Base-by-base conservation (phyloP, 805 yeast genomes). In the Candida gorgasii region DNA sequence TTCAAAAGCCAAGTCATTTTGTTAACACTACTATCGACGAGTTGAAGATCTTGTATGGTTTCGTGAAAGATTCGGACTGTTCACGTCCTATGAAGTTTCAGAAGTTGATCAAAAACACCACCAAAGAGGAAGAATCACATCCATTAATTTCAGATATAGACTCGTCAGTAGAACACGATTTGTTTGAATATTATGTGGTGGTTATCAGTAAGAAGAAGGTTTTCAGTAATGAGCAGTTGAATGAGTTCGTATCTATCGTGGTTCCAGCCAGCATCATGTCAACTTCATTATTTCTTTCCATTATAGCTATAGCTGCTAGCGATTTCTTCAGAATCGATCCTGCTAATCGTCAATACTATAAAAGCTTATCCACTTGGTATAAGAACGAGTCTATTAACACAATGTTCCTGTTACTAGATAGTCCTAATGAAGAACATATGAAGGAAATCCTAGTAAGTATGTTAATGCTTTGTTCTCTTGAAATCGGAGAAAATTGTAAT, bases 331-430 rank as follows among this genome's bases (percentile, higher is more conserved):
- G 45, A 53, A 45, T 35, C 19, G 45, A 17, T 18, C 40, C 36
- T 29, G 32, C 15, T 11, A 24, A 37, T 7, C 16, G 24, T 1
- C 27, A 28, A 5, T 44, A 44, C 18, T 46, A 33, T 28, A 33
- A 41, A 16, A 23, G 41, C 1, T 29, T 53, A 13, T 50, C 45
- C 5, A 41, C 28, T 14, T 37, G 47, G 31, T 59, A 52, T 44
- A 62, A 60, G 36, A 58, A 61, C 37, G 57, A 55, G 24, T 63
- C 66, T 9, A 54, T 61, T 15, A 57, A 47, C 38, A 38, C 47
- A 22, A 47, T 62, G 18, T 62, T 62, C 44, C 41, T 47, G 35
- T 46, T 59, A 6, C 43, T 62, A 5, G 65, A 62, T 37, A 46
- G 42, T 16, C 50, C 45, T 35, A 52, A 47, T 32, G 44, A 27